Base-by-base conservation (phyloP, 306 rosid species). In the Vigna unguiculata region DNA sequence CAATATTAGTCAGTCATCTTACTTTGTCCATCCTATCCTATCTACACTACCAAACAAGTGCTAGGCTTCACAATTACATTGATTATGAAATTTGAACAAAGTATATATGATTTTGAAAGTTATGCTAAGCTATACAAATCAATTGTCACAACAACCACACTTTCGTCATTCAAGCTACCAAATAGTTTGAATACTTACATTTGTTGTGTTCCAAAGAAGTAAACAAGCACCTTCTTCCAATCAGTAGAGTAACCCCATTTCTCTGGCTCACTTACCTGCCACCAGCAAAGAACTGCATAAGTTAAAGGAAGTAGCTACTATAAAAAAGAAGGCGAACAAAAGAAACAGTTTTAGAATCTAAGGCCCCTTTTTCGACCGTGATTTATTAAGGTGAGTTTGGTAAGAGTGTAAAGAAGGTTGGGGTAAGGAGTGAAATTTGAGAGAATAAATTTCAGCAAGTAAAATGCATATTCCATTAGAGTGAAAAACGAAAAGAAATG, bases 181-280 rank as follows among this genome's bases (percentile, higher is more conserved):
- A 54, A 68, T 16, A 65, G 10, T 60, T 7, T 3, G 21, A 81
- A 71, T 21, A 86, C 96, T 94, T 83, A 92, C 98, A 94, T 94
- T 80, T 94, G 97, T 80, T 92, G 97, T 76, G 98, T 94, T 80
- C 97, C 98, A 72, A 90, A 94, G 86, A 94, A 94, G 83, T 79
- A 80, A 58, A 94, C 98, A n/a, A 89, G 89, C 61, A 94, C 96
- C 90, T 94, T 94, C 88, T 91, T 94, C 92, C 90, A 90, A 88
- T 92, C 98, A 30, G 89, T 69, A 17, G 94, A 47, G 82, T 87
- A 92, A 58, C 98, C 98, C 98, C 96, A 90, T 85, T 88, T 94
- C 88, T 88, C 90, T 0, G 97, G 98, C 89, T 94, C 96, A 71
- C 96, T 92, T 59, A 94, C 97, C 98, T 94, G 91, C 84, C 75